These are phyloP conservation scores for Microbotryum silenes-acaulis DNA, from an alignment of 1,284 basidiomycete species.

Conservation along the genomic window DNA sequence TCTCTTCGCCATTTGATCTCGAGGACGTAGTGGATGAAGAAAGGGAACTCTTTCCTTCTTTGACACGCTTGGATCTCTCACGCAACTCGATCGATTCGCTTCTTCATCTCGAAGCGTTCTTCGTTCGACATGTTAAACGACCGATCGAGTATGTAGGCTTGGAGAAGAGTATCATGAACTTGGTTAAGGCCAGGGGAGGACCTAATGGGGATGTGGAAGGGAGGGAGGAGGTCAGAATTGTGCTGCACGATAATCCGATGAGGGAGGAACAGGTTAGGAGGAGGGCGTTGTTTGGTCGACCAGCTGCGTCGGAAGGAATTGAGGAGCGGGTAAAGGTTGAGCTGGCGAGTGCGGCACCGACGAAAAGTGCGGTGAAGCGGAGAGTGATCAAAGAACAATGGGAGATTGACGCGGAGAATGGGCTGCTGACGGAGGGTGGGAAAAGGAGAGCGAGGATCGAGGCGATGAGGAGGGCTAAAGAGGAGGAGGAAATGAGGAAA, in stretches of 20 bases:
- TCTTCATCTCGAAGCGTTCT: conserved; percentile 13
- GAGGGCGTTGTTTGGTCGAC: conserved; percentile 1
- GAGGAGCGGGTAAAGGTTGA: background rate
- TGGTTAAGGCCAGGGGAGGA: conserved; percentile 10
- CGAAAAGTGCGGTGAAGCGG: background rate
- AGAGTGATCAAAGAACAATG: conserved; percentile 16
- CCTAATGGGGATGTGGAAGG: background rate
- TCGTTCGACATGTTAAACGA: conserved; percentile 1
- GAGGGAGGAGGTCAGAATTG: background rate
- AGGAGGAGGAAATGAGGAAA: background rate
- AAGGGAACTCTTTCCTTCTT: conserved; percentile 3
- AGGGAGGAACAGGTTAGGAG: conserved; percentile 12
- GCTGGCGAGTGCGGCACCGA: no score
- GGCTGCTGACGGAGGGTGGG: conserved; percentile 13
- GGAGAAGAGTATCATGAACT: conserved; percentile 9
- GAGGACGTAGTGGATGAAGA: background rate
- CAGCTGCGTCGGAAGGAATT: background rate
- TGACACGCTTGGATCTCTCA: conserved; percentile 13
- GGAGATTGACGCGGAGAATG: conserved; percentile 20
- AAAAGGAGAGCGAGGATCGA: conserved; percentile 12
- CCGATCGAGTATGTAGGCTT: conserved; percentile 19
- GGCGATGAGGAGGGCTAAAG: conserved; percentile 1
- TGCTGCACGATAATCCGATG: background rate
- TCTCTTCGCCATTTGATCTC: background rate
- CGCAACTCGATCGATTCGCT: conserved; percentile 21